phyloP scores from a whole-genome alignment of 1,139 yeast genomes.

The Lodderomyces parapsilosis region DNA sequence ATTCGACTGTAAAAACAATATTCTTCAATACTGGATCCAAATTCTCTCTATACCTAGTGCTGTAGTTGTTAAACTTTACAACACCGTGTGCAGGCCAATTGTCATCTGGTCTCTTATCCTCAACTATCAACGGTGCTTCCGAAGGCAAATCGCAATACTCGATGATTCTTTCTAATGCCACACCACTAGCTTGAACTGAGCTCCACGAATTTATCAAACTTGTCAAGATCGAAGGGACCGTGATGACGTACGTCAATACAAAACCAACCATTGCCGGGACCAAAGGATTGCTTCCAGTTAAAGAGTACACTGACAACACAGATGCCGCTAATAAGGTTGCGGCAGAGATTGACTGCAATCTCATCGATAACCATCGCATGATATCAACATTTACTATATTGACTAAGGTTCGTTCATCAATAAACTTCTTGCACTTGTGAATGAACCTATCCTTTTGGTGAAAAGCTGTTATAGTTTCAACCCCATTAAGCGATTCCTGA shows the following conservation, averaged over 20 bases:
- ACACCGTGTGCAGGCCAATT: slow-evolving; percentile 46
- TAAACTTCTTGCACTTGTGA: slow-evolving; percentile 28
- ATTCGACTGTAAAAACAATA: slow-evolving; percentile 44
- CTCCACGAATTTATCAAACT: slow-evolving; percentile 54
- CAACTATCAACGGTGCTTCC: slow-evolving; percentile 43
- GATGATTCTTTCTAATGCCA: slow-evolving; percentile 75
- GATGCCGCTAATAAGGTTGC: slow-evolving; percentile 49
- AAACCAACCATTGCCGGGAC: slow-evolving; percentile 70
- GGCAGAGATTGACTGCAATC: slow-evolving; percentile 56
- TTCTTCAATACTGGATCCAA: slow-evolving; percentile 70
- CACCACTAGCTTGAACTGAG: slow-evolving; percentile 77
- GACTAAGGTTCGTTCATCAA: slow-evolving; percentile 19
- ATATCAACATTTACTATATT: slow-evolving; percentile 53
- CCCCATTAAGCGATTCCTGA: slow-evolving; percentile 71
- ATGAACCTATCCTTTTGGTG: slow-evolving; percentile 46
- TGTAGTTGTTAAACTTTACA: slow-evolving; percentile 55
- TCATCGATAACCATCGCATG: slow-evolving; percentile 76
- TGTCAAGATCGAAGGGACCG: slow-evolving; percentile 47
- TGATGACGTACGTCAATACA: slow-evolving; percentile 57
- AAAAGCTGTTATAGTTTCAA: slow-evolving; percentile 69
- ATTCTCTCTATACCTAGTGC: slow-evolving; percentile 70
- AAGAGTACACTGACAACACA: slow-evolving; percentile 44
- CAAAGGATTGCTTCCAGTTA: slow-evolving; percentile 27
- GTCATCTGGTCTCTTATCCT: slow-evolving; percentile 54
- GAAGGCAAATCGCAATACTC: slow-evolving; percentile 57